Base-by-base conservation (phyloP, 768 basidiomycete species). In the Podaxis sp. region DNA sequence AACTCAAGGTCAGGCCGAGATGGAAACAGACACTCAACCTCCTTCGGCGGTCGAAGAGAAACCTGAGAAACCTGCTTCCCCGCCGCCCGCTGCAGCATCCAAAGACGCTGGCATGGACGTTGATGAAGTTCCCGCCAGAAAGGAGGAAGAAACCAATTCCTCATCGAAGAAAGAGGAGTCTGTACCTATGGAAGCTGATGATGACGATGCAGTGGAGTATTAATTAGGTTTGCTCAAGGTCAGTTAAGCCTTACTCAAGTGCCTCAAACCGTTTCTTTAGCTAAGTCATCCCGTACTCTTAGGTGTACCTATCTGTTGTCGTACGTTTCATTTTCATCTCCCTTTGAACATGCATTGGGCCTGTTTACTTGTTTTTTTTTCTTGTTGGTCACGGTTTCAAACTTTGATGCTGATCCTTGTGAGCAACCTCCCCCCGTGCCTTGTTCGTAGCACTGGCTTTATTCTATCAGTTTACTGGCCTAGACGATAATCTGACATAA, bases 201-300 rank as follows among this genome's bases (percentile, higher is more conserved):
- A 89, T 65, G 90, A 91, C 65, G 90, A 91, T 70, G 90, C 89
- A 11, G 89, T 92, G 50, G 90, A 92, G 76, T 92, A 91, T 76
- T 91, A 80, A 74, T 69, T 67, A 67, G 60, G 51, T 51, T 66
- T 60, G 52, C 60, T 49, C 58, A 62, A 66, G 56, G 67, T 66
- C 24, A 11, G 63, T 24, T 15, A 1, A 37, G 4, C 27, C n/a
- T 51, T 50, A 9, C 43, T 8, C 7, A 43, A n/a, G 8, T 46
- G 43, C 43, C 8, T 38, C 25, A 3, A 36, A 17, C 25, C 52
- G 1, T 7, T 13, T 19, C 37, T 17, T 22, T 37, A 4, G 41
- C 13, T 24, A 37, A 52, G 13, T 57, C 11, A 53, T 29, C 13
- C 36, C 25, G 22, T 22, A 29, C 33, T 33, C 17, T 33, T n/a